These are phyloP conservation scores for Astrephomene gubernaculifera DNA, from an alignment of 139 green algal genomes.

Conservation along the genomic window DNA sequence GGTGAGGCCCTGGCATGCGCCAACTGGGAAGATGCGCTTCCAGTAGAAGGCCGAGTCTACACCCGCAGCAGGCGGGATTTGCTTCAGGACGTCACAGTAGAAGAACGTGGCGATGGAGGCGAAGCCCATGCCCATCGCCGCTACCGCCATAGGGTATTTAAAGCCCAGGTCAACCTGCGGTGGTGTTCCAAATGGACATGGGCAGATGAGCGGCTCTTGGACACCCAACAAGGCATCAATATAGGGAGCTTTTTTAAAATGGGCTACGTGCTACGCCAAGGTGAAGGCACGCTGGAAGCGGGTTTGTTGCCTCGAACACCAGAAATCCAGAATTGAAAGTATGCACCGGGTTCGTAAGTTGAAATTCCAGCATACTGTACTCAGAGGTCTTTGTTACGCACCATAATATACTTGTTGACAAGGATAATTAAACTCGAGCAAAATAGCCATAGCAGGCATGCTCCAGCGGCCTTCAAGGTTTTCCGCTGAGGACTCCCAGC, in stretches of 20 bases:
- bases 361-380: background rate
- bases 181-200: background rate
- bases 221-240: too few species aligned
- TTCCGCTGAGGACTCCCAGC: conserved; percentile 2
- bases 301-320: too few species aligned
- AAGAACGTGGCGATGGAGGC: conserved; percentile 22
- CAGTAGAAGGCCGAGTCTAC: conserved; percentile 37
- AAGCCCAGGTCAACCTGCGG: conserved; percentile 26
- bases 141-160: conserved; percentile 49
- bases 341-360: background rate
- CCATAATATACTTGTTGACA: conserved; percentile 51
- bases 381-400: background rate
- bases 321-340: background rate
- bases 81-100: conserved; percentile 35
- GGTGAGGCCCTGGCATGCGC: conserved; percentile 33
- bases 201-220: too few species aligned
- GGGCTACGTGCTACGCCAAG: too few species aligned
- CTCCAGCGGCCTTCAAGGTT: background rate
- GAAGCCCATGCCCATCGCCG: conserved; percentile 45
- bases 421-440: conserved; percentile 45
- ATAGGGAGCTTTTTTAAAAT: too few species aligned
- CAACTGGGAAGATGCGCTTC: conserved; percentile 43
- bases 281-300: too few species aligned
- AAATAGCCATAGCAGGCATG: conserved; percentile 36
- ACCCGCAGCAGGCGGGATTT: background rate